Percentiles rank a stretch among this genome's conserved stretches.
Evolutionary conservation across 1,284 basidiomycete genomes (phyloP).

Genomic region (Trichosporon sp.): DNA sequence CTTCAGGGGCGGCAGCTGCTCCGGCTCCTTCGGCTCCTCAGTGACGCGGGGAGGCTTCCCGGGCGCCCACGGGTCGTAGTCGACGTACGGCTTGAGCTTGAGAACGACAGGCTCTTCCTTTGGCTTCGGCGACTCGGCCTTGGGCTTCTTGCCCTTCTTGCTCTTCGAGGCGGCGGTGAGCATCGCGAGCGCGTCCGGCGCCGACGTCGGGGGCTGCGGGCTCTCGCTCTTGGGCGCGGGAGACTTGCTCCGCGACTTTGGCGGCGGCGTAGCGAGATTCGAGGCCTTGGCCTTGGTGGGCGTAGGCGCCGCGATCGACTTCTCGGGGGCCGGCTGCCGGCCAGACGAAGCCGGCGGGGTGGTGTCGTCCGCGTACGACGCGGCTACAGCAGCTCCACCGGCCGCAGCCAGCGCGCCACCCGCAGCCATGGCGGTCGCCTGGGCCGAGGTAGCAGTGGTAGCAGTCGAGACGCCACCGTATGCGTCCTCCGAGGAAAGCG

Average conservation of each 20-base stretch:
- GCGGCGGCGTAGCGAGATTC: background rate
- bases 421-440: slow-evolving; percentile 3
- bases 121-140: background rate
- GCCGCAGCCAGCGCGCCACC: background rate
- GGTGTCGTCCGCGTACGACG: background rate
- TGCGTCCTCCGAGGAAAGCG: background rate
- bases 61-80: slow-evolving; percentile 8
- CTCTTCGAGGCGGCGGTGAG: background rate
- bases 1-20: slow-evolving; percentile 15
- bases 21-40: slow-evolving; percentile 11
- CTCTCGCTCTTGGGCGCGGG: background rate
- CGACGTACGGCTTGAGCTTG: slow-evolving; percentile 8
- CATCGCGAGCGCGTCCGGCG: slow-evolving; percentile 7
- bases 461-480: slow-evolving; percentile 1
- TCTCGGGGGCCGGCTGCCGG: background rate
- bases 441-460: background rate
- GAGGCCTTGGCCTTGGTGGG: background rate
- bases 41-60: slow-evolving; percentile 20
- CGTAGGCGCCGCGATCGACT: background rate
- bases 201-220: slow-evolving; percentile 3
- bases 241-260: background rate
- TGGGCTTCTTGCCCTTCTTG: slow-evolving; percentile 8
- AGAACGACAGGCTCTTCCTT: slow-evolving; percentile 5
- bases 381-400: background rate
- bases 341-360: background rate